A percentile compares a stretch with the other conserved stretches of the same genome.
Conservation (phyloP, 2,329 filamentous ascomycete species). For the Alternaria arbusti region DNA sequence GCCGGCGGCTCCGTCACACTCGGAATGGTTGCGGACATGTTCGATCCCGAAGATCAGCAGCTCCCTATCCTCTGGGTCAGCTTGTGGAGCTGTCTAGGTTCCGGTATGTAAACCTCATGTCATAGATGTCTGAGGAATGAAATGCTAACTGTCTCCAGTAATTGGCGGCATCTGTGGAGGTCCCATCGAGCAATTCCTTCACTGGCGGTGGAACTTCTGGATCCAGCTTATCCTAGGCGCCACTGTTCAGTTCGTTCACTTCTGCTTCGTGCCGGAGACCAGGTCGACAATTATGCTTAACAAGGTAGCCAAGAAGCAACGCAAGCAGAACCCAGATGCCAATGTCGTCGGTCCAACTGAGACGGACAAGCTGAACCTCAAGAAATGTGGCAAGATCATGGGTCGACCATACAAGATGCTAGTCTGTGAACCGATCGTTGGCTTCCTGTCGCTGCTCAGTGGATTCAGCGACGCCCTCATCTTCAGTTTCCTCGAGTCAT, state of each 20-base stretch:
- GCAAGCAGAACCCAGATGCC: slow-evolving; percentile 57
- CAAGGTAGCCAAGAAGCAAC: slow-evolving; percentile 74
- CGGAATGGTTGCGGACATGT: slow-evolving; percentile 70
- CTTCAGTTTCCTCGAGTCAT: slow-evolving; percentile 79
- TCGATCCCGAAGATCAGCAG: slow-evolving; percentile 65
- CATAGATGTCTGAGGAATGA: not conserved
- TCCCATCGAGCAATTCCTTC: slow-evolving; percentile 69
- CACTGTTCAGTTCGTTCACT: slow-evolving; percentile 70
- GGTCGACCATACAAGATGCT: slow-evolving; percentile 75
- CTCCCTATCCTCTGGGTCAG: slow-evolving; percentile 68
- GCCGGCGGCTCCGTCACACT: slow-evolving; percentile 70
- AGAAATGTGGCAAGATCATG: slow-evolving; percentile 58
- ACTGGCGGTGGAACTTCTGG: slow-evolving; percentile 82
- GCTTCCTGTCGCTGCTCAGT: slow-evolving; percentile 72
- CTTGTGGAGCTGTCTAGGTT: slow-evolving; percentile 69
- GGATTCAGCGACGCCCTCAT: slow-evolving; percentile 79
- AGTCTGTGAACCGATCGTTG: slow-evolving; percentile 74
- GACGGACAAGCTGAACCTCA: slow-evolving; percentile 28
- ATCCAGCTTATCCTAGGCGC: slow-evolving; percentile 81
- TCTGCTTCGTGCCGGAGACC: slow-evolving; percentile 76
- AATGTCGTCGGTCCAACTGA: slow-evolving; percentile 74
- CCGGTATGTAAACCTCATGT: slow-evolving; percentile 50
- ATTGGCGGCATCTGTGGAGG: slow-evolving; percentile 81
- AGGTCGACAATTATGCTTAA: slow-evolving; percentile 78
- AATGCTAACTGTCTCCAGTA: slow-evolving; percentile 62